phyloP scores from a whole-genome alignment of 192 early-diverging fungal species.

The Coemansia sp. region DNA sequence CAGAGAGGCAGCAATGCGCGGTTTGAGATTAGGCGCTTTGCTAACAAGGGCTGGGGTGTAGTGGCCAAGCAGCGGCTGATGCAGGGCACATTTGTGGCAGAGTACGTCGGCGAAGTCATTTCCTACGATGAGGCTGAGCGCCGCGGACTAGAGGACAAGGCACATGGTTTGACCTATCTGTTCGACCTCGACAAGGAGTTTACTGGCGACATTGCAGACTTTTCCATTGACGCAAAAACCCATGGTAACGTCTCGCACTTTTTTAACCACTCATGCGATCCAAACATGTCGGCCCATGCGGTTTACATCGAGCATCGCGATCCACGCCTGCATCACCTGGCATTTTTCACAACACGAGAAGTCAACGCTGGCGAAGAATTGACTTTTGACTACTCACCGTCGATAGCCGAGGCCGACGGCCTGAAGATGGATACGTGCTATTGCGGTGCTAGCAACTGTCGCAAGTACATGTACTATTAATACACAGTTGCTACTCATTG shows the following conservation, averaged over 20 bases:
- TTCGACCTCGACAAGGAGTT: slow-evolving; percentile 80
- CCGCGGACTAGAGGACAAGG: slow-evolving; percentile 46
- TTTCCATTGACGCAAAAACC: slow-evolving; percentile 91
- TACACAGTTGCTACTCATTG: neutral
- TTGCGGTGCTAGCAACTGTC: slow-evolving; percentile 34
- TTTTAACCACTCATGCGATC: slow-evolving; percentile 96
- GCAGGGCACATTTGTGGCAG: slow-evolving; percentile 83
- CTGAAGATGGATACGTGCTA: slow-evolving; percentile 21
- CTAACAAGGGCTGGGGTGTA: slow-evolving; percentile 55
- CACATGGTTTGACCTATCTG: slow-evolving; percentile 47
- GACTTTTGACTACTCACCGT: slow-evolving; percentile 76
- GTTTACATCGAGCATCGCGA: slow-evolving; percentile 81
- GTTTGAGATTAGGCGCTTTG: slow-evolving; percentile 47
- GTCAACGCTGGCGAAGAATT: slow-evolving; percentile 75
- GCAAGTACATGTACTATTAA: slow-evolving; percentile 28
- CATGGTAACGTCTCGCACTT: slow-evolving; percentile 93
- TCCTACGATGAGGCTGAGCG: slow-evolving; percentile 75
- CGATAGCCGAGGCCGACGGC: neutral
- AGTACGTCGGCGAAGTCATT: slow-evolving; percentile 97
- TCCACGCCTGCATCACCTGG: slow-evolving; percentile 76
- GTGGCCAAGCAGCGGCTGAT: slow-evolving; percentile 19
- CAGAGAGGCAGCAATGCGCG: slow-evolving; percentile 37
- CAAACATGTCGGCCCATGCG: slow-evolving; percentile 69
- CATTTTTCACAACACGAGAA: slow-evolving; percentile 83
- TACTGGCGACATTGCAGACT: slow-evolving; percentile 87